Percentiles rank a stretch among this genome's conserved stretches.
phyloP scores from a whole-genome alignment of 257 asterid genomes.

The Penstemon eatonii region DNA sequence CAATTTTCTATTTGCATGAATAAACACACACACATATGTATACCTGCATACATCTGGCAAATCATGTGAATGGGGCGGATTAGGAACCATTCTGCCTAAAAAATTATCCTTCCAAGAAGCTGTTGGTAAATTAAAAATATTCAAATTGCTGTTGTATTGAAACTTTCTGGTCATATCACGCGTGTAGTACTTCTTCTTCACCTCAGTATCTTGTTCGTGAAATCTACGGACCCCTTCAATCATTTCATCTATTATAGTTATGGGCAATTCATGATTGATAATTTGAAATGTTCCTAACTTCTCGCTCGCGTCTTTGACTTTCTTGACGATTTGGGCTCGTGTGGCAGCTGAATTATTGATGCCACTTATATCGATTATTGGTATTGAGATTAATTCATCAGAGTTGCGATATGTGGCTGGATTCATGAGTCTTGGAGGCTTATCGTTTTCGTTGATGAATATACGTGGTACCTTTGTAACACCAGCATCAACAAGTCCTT shows the following conservation, averaged over 20 bases:
- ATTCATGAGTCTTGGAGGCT: neutral
- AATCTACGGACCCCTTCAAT: constrained; percentile 26
- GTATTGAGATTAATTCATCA: neutral
- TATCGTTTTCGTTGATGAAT: constrained; percentile 11
- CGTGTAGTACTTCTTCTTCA: constrained; percentile 40
- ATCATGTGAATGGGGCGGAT: constrained; percentile 26
- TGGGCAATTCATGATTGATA: constrained; percentile 38
- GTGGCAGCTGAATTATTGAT: neutral
- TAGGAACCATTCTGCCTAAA: constrained; percentile 12
- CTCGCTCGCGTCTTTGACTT: constrained; percentile 29
- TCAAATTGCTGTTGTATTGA: constrained; percentile 34
- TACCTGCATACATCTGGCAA: constrained; percentile 33
- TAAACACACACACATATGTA: neutral
- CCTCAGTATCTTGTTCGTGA: constrained; percentile 36
- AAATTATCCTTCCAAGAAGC: constrained; percentile 51
- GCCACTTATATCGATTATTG: constrained; percentile 33
- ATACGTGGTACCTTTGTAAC: constrained; percentile 28
- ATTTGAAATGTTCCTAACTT: constrained; percentile 43
- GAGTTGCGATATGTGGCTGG: neutral
- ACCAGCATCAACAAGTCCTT: constrained; percentile 39
- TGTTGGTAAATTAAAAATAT: constrained; percentile 20
- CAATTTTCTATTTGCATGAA: neutral
- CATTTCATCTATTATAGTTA: constrained; percentile 19
- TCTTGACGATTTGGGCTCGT: constrained; percentile 16
- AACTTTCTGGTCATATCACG: constrained; percentile 31